These are phyloP conservation scores for Rhinocladiella similis DNA, from an alignment of 2,329 filamentous ascomycete genomes.

Conservation along the genomic window DNA sequence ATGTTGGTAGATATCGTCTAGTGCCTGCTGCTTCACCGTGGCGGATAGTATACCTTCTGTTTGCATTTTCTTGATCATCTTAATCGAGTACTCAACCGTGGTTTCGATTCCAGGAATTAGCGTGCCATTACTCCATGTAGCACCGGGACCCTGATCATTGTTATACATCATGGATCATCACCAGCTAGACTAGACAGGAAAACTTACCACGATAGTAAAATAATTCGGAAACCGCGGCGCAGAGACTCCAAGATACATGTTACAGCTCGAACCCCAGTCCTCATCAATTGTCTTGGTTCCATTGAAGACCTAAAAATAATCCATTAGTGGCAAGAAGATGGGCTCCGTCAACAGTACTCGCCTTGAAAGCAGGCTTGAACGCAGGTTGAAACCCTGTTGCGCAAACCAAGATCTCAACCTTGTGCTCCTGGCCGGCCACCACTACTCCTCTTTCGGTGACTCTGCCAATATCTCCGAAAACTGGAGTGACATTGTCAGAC, in stretches of 20 bases:
- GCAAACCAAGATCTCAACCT: slow-evolving; percentile 31
- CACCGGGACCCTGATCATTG: slow-evolving; percentile 15
- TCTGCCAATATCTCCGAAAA: slow-evolving; percentile 55
- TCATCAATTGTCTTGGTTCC: slow-evolving; percentile 29
- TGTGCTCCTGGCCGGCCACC: slow-evolving; percentile 14
- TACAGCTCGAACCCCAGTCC: slow-evolving; percentile 29
- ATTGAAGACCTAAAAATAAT: slow-evolving; percentile 30
- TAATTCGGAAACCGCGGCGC: slow-evolving; percentile 34
- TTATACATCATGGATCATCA: too few species aligned
- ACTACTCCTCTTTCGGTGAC: slow-evolving; percentile 55
- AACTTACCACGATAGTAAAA: slow-evolving; percentile 18
- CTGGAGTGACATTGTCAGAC: slow-evolving; percentile 61
- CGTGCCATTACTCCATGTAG: slow-evolving; percentile 47
- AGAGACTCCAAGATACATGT: slow-evolving; percentile 31
- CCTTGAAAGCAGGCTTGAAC: slow-evolving; percentile 34
- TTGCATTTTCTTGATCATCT: slow-evolving; percentile 39
- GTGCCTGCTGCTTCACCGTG: slow-evolving; percentile 24
- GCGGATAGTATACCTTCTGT: slow-evolving; percentile 38
- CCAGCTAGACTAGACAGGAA: too few species aligned
- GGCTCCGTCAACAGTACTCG: not conserved
- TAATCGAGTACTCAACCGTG: slow-evolving; percentile 37
- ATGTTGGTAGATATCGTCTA: slow-evolving; percentile 28
- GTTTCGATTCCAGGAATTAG: slow-evolving; percentile 40
- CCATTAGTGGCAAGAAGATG: not conserved
- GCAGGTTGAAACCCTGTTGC: slow-evolving; percentile 40